Base-by-base conservation (phyloP, 805 yeast species). In the Wickerhamiella galacta region DNA sequence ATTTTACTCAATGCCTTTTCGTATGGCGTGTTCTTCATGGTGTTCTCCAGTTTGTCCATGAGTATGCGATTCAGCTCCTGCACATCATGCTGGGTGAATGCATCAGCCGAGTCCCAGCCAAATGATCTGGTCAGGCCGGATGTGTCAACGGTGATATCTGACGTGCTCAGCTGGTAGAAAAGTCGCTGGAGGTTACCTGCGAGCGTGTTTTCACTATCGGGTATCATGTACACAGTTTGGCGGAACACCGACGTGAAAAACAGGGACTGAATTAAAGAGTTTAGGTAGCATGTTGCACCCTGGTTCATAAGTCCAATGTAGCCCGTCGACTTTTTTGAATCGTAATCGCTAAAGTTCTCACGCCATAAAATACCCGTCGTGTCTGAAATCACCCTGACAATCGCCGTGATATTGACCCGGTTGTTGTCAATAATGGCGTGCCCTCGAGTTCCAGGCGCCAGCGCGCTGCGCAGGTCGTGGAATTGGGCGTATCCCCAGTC, bases 201-300 rank as follows among this genome's bases (percentile, higher is more conserved):
- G 2, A 87, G 95, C 30, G 77, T 64, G 30, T 68, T 63, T 27
- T 56, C 63, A 25, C 63, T 64, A 38, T 70, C 74, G 1, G 96
- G 96, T 35, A 90, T 85, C 45, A 75, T 74, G 51, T 81, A 87
- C 2, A 90, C 96, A 36, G 83, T 69, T 46, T 72, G 72, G 40
- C 95, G 66, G 57, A 90, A 90, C 20, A 62, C 60, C 41, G 72
- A 72, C 1, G 98, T 90, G 49, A 81, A 81, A 52, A 65, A 90
- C 44, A 90, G 78, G 8, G 94, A 79, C 54, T 90, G 98, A 34
- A 90, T 56, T 38, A 90, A 63, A 0, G 96, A 87, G 53, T 90
- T 90, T 50, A 90, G 67, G 56, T 90, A 90, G 54, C 99, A 90
- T 0, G 99, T 90, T 2, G 99, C 99, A 41, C 98, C 99, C 58